Evolutionary conservation across 1,284 basidiomycete species (phyloP).

Genomic region (Wolfiporia cocos): DNA sequence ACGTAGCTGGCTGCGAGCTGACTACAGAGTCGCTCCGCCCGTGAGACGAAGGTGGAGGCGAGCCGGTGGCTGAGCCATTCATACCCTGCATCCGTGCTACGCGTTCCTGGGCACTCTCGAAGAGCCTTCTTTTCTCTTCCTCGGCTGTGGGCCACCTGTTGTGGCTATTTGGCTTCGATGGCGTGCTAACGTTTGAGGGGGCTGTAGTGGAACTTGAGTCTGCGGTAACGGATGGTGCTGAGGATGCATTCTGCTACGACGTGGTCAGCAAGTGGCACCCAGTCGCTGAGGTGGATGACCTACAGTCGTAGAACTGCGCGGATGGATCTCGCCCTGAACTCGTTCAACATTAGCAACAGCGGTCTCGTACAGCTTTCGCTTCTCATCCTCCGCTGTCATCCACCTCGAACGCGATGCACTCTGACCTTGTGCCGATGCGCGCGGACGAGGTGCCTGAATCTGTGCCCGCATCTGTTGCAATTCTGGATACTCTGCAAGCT

Average conservation of each 20-base stretch:
- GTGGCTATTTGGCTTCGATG: not conserved
- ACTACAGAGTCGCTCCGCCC: constrained; percentile 8
- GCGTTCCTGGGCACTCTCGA: constrained; percentile 57
- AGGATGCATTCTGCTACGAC: no score
- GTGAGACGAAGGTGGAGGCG: constrained; percentile 27
- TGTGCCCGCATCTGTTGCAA: constrained; percentile 16
- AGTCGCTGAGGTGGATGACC: not conserved
- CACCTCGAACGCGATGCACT: constrained; percentile 25
- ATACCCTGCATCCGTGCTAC: constrained; percentile 24
- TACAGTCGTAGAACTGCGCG: constrained; percentile 11
- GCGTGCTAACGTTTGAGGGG: not conserved
- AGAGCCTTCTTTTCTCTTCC: constrained; percentile 66
- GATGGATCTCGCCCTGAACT: constrained; percentile 37
- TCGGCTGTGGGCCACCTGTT: constrained; percentile 57
- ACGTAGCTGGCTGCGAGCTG: not conserved
- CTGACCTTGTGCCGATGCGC: not conserved
- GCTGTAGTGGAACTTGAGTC: not conserved
- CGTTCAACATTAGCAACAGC: constrained; percentile 58
- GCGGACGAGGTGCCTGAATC: no score
- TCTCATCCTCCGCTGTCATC: constrained; percentile 61
- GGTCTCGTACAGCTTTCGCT: constrained; percentile 55
- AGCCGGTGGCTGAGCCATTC: constrained; percentile 5
- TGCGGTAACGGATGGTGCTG: not conserved
- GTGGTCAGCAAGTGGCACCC: no score
- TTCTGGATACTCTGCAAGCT: constrained; percentile 18